These are phyloP conservation scores for Rutstroemia sp. DNA, from an alignment of 2,329 filamentous ascomycete genomes.

Conservation along the genomic window DNA sequence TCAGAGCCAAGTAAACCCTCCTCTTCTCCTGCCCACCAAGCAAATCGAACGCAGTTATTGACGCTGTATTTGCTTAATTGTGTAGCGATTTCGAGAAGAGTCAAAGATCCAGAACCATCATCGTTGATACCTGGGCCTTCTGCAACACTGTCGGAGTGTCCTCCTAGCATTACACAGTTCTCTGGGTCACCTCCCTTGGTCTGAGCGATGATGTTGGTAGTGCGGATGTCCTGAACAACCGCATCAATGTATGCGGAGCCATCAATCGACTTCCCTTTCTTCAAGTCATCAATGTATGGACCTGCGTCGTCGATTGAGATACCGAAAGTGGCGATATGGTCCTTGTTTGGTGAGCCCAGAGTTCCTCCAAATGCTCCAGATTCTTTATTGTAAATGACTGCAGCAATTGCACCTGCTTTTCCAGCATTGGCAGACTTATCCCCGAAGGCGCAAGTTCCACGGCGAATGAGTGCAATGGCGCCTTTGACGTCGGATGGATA, in stretches of 20 bases:
- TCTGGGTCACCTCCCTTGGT: slow-evolving; percentile 50
- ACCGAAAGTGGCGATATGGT: slow-evolving; percentile 63
- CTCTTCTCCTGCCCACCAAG: slow-evolving; percentile 63
- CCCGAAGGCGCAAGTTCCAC: slow-evolving; percentile 66
- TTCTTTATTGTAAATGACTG: slow-evolving; percentile 55
- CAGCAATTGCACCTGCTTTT: slow-evolving; percentile 60
- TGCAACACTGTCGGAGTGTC: slow-evolving; percentile 54
- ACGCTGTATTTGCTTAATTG: slow-evolving; percentile 50
- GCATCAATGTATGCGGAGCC: slow-evolving; percentile 54
- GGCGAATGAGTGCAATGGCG: slow-evolving; percentile 62
- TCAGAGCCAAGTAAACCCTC: slow-evolving; percentile 57
- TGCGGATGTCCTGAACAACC: slow-evolving; percentile 36
- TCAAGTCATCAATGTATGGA: slow-evolving; percentile 46
- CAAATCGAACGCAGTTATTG: slow-evolving; percentile 59
- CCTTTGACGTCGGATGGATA: slow-evolving; percentile 52
- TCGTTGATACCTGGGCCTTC: slow-evolving; percentile 48
- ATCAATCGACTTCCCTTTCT: slow-evolving; percentile 41
- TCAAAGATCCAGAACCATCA: slow-evolving; percentile 33
- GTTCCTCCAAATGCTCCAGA: slow-evolving; percentile 56
- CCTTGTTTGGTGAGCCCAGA: slow-evolving; percentile 50
- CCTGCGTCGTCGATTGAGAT: slow-evolving; percentile 52
- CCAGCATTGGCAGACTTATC: slow-evolving; percentile 63
- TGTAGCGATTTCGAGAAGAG: slow-evolving; percentile 54
- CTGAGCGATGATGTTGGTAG: slow-evolving; percentile 54
- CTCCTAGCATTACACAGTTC: slow-evolving; percentile 60